Evolutionary conservation across 345 rosid species (phyloP).

Genomic region (Melaleuca quinquenervia): DNA sequence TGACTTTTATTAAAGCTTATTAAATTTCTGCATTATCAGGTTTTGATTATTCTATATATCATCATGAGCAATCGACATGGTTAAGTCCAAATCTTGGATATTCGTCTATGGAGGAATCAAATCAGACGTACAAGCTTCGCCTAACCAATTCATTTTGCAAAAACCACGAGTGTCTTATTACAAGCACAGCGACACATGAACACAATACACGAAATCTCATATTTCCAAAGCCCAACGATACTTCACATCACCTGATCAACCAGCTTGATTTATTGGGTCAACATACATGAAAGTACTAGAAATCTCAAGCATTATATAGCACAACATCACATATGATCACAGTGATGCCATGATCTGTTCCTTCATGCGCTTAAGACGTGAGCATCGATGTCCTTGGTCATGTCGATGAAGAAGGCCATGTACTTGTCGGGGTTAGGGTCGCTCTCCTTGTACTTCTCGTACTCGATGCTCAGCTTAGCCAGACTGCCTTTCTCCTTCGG

Average conservation of each 20-base stretch:
- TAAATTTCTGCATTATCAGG: background rate
- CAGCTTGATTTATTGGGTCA: background rate
- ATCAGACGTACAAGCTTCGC: background rate
- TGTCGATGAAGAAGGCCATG: background rate
- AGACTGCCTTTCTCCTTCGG: constrained; percentile 1
- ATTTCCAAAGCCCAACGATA: background rate
- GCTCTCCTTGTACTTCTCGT: background rate
- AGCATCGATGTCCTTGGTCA: constrained; percentile 1
- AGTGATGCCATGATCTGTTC: background rate
- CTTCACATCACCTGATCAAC: background rate
- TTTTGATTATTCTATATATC: too few species aligned
- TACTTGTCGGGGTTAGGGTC: background rate
- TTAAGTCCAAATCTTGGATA: background rate
- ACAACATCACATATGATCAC: background rate
- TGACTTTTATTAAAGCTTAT: too few species aligned
- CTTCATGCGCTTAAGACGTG: background rate
- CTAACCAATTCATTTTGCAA: background rate
- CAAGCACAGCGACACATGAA: background rate
- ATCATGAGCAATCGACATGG: background rate
- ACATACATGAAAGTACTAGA: background rate
- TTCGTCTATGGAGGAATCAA: background rate
- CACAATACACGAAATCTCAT: background rate
- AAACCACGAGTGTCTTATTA: background rate
- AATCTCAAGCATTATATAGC: background rate
- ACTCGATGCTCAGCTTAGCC: background rate